Percentiles rank a stretch among this genome's conserved stretches.
These are phyloP conservation scores for Dictyostelium discoideum DNA, from an alignment of 78 protist species.

Conservation along the genomic window dicty_2.7 NC_007090.3:4038501-4039000, in stretches of 20 bases:
- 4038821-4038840: not conserved
- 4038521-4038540: too few relatives aligned
- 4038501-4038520: too few relatives aligned
- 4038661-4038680: not conserved
- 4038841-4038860: not conserved
- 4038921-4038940: not conserved
- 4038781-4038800: not conserved
- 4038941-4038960: not conserved
- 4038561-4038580: too few relatives aligned
- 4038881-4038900: not conserved
- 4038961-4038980: not conserved
- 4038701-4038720: conserved; percentile 1
- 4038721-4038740: not conserved
- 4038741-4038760: not conserved
- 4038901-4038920: not conserved
- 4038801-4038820: conserved; percentile 11
- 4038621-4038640: not conserved
- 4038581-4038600: not conserved
- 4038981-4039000: not conserved
- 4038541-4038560: too few relatives aligned
- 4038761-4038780: not conserved
- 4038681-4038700: conserved; percentile 5
- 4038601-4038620: not conserved
- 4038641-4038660: not conserved
- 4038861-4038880: not conserved